A percentile compares a stretch with the other conserved stretches of the same genome.
Conservation (phyloP, 202 grass and related monocot genomes). For the Zizania palustris region DNA sequence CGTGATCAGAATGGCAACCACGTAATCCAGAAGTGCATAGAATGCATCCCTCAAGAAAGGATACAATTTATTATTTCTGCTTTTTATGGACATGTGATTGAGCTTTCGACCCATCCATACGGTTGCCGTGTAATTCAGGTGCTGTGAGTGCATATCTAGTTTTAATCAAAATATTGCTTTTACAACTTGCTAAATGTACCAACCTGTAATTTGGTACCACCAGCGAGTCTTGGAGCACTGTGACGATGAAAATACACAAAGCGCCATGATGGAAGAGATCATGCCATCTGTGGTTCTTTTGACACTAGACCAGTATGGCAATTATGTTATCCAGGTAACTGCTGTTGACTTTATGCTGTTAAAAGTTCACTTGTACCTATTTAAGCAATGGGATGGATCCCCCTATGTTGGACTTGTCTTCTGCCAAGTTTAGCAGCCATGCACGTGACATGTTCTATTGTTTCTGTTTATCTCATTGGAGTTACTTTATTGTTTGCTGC, state of each 20-base stretch:
- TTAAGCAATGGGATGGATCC: constrained; percentile 11
- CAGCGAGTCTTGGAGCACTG: constrained; percentile 97
- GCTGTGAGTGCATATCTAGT: constrained; percentile 18
- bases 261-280: constrained; percentile 93
- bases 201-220: constrained; percentile 35
- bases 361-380: constrained; percentile 18
- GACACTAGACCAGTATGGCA: constrained; percentile 94
- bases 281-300: constrained; percentile 75
- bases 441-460: background rate
- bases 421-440: background rate
- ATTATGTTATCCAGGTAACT: constrained; percentile 96
- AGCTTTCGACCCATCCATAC: constrained; percentile 95
- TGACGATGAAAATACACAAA: constrained; percentile 82
- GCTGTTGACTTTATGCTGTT: constrained; percentile 31
- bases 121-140: constrained; percentile 99
- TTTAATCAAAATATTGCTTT: constrained; percentile 13
- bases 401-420: constrained; percentile 4
- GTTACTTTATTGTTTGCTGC: background rate
- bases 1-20: constrained; percentile 99
- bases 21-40: constrained; percentile 97
- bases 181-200: constrained; percentile 24
- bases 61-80: constrained; percentile 82
- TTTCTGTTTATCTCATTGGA: background rate
- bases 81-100: constrained; percentile 84
- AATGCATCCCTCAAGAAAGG: constrained; percentile 82